A percentile compares a stretch with the other conserved stretches of the same genome.
These are phyloP conservation scores for Colletotrichum salicis DNA, from an alignment of 2,329 filamentous ascomycete species.

Conservation along the genomic window DNA sequence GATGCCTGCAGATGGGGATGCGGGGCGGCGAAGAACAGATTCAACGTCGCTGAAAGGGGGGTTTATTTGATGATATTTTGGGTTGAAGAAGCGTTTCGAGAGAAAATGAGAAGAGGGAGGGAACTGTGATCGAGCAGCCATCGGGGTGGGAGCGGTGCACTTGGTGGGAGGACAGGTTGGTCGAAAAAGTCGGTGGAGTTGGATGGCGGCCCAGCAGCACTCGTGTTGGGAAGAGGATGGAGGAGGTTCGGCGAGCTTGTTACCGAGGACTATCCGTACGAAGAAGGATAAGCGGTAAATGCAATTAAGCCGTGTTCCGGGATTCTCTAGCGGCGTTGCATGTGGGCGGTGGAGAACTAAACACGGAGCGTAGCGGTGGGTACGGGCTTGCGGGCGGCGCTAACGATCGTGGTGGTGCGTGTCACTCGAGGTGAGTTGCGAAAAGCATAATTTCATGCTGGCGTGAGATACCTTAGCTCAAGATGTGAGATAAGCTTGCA, in stretches of 20 bases:
- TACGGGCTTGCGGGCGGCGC: slow-evolving; percentile 15
- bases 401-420: slow-evolving; percentile 24
- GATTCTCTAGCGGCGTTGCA: slow-evolving; percentile 18
- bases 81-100: not conserved
- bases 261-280: slow-evolving; percentile 12
- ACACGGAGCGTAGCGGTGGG: slow-evolving; percentile 24
- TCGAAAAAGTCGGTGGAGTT: slow-evolving; percentile 32
- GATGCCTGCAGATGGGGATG: slow-evolving; percentile 35
- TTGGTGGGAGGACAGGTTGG: slow-evolving; percentile 27
- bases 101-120: not conserved
- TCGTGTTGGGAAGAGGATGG: slow-evolving; percentile 31
- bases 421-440: slow-evolving; percentile 19
- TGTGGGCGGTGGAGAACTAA: slow-evolving; percentile 12
- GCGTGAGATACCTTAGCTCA: slow-evolving; percentile 8
- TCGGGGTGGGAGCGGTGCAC: slow-evolving; percentile 2
- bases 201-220: slow-evolving; percentile 29
- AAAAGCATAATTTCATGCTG: slow-evolving; percentile 28
- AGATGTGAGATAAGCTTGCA: slow-evolving; percentile 25
- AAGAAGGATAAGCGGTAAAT: slow-evolving; percentile 27
- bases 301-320: slow-evolving; percentile 24
- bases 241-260: slow-evolving; percentile 26
- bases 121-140: not conserved
- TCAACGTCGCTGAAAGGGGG: slow-evolving; percentile 33
- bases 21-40: slow-evolving; percentile 30
- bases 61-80: slow-evolving; percentile 12